These are phyloP conservation scores for Cyclocybe aegerita DNA, from an alignment of 768 basidiomycete species.

Conservation along the genomic window DNA sequence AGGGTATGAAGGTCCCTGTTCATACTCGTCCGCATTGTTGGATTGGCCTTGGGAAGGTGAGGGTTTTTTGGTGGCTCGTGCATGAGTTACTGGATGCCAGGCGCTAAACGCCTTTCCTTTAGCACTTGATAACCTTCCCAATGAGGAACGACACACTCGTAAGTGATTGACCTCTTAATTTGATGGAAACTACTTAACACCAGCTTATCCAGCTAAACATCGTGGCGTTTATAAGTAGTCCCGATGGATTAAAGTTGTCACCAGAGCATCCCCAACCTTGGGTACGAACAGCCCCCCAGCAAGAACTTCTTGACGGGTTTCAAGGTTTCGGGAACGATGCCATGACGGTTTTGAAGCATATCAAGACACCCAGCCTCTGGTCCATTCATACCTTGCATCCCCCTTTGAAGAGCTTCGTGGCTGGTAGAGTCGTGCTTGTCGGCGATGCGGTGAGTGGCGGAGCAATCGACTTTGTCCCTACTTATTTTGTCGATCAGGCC, in stretches of 20 bases:
- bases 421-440: slow-evolving; percentile 45
- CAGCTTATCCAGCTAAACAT: slow-evolving; percentile 39
- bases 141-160: slow-evolving; percentile 44
- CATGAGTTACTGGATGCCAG: background rate
- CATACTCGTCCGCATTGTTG: slow-evolving; percentile 36
- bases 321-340: slow-evolving; percentile 48
- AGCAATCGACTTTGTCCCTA: background rate
- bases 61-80: slow-evolving; percentile 2
- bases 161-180: slow-evolving; percentile 7
- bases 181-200: background rate
- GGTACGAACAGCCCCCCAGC: slow-evolving; percentile 38
- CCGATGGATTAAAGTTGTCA: slow-evolving; percentile 1
- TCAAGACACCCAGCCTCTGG: slow-evolving; percentile 51
- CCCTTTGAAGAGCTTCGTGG: slow-evolving; percentile 41
- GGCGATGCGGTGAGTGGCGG: slow-evolving; percentile 48
- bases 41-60: slow-evolving; percentile 45
- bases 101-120: background rate
- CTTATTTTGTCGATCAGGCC: slow-evolving; percentile 32
- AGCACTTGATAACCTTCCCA: slow-evolving; percentile 57
- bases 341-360: slow-evolving; percentile 36
- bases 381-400: slow-evolving; percentile 48
- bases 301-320: slow-evolving; percentile 44
- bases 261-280: slow-evolving; percentile 29
- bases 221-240: slow-evolving; percentile 27
- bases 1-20: slow-evolving; percentile 42